phyloP scores from a whole-genome alignment of 345 rosid species.

The Lagerstroemia speciosa region DNA sequence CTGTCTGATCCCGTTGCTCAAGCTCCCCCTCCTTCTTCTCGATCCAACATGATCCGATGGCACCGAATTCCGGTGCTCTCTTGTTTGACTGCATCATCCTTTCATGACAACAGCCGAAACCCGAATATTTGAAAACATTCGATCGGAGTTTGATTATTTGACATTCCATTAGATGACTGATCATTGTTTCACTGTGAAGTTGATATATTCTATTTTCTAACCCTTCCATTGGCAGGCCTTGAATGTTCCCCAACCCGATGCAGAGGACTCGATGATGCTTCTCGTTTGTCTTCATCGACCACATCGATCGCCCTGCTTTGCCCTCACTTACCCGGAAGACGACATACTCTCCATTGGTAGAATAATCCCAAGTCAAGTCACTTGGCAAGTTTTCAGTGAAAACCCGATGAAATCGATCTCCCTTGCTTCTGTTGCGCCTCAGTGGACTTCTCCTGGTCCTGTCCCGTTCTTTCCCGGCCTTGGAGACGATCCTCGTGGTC shows the following conservation, averaged over 20 bases:
- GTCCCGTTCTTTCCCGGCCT: neutral
- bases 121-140: too few species aligned
- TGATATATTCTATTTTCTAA: neutral
- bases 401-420: neutral
- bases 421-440: neutral
- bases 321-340: constrained; percentile 56
- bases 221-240: constrained; percentile 7
- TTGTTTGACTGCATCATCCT: too few species aligned
- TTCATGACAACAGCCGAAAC: neutral
- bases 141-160: neutral
- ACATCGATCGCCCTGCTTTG: constrained; percentile 56
- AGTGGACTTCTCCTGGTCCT: neutral
- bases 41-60: constrained; percentile 8
- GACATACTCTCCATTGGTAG: constrained; percentile 24
- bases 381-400: neutral
- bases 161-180: too few species aligned
- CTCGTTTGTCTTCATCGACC: constrained; percentile 32
- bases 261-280: constrained; percentile 9
- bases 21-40: constrained; percentile 6
- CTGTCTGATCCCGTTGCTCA: constrained; percentile 35
- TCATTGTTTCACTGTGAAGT: too few species aligned
- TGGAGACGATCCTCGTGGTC: neutral
- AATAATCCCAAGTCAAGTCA: neutral
- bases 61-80: constrained; percentile 17
- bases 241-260: neutral